phyloP scores from a whole-genome alignment of 2,329 filamentous ascomycete genomes.

The Phyllosticta capitalensis region DNA sequence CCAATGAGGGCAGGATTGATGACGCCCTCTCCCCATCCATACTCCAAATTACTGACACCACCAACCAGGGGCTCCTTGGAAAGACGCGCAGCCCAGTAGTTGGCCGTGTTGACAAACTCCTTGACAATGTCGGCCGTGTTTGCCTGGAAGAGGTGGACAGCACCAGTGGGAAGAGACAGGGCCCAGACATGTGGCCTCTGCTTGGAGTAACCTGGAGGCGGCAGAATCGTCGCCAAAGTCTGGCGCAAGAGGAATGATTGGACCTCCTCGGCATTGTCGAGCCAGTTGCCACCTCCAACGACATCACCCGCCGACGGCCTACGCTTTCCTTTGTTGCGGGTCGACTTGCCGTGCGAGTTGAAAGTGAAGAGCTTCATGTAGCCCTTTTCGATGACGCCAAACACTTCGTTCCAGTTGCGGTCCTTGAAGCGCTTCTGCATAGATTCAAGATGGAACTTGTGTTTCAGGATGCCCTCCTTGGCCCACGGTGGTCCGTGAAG shows the following conservation, averaged over 20 bases:
- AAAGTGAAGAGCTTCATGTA: slow-evolving; percentile 94
- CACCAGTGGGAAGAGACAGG: slow-evolving; percentile 79
- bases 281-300: slow-evolving; percentile 96
- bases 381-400: slow-evolving; percentile 92
- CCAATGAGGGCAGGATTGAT: slow-evolving; percentile 47
- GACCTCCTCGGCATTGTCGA: slow-evolving; percentile 85
- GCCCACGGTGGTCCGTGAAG: slow-evolving; percentile 94
- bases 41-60: slow-evolving; percentile 93
- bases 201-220: slow-evolving; percentile 87
- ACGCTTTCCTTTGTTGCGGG: slow-evolving; percentile 54
- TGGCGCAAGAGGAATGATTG: slow-evolving; percentile 83
- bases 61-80: slow-evolving; percentile 90
- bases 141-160: slow-evolving; percentile 96
- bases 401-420: slow-evolving; percentile 87
- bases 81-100: slow-evolving; percentile 93
- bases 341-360: slow-evolving; percentile 63
- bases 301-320: slow-evolving; percentile 51
- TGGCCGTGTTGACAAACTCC: slow-evolving; percentile 88
- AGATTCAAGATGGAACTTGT: slow-evolving; percentile 91
- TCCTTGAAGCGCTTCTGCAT: slow-evolving; percentile 89
- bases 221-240: slow-evolving; percentile 82
- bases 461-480: slow-evolving; percentile 90
- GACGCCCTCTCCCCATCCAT: slow-evolving; percentile 85
- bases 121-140: slow-evolving; percentile 89
- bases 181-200: slow-evolving; percentile 89